Base-by-base conservation (phyloP, 306 rosid genomes). In the Vigna radiata region DNA sequence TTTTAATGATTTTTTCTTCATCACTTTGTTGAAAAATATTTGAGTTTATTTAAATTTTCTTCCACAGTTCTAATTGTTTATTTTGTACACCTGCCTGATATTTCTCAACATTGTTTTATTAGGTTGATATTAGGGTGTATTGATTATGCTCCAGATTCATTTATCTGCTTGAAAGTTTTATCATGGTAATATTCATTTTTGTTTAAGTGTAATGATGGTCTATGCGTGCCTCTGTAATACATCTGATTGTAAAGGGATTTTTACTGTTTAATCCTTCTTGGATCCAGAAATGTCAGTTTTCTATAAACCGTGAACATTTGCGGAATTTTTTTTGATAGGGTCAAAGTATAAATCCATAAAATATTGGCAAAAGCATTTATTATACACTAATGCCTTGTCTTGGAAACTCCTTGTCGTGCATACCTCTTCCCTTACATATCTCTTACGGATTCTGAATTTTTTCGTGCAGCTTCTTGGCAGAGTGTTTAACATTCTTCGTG, bases 401-500 rank as follows among this genome's bases (percentile, higher is more conserved):
- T 71, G 61, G 29, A 27, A 33, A 63, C 18, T 67, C 16, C 50
- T 33, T 79, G 7, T 12, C 18, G 15, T 36, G 8, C 41, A 21
- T 19, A 7, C 18, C 27, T 56, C 52, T 44, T 14, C 4, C 7
- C 8, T 27, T 17, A 7, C 18, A 17, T 65, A 31, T 65, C 73
- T 63, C 17, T 15, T 4, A 21, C 23, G 46, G 43, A 29, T 41
- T 78, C 53, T 72, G 46, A 27, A 16, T 23, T 49, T 59, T 82
- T 56, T 61, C 49, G 43, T 75, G 83, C 90, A 91, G 98, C 98
- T 94, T 81, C 90, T 91, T 78, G 98, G 94, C 49, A 87, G 97
- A 85, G 97, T 94, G 79, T 91, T 91, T 56, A 89, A 94, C 84
- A 94, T 94, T 78, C 94, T 94, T 44, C 87, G 98, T 4, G 98